Conservation (phyloP, 2,329 filamentous ascomycete genomes). For the Paraphaeosphaeria minitans region DNA sequence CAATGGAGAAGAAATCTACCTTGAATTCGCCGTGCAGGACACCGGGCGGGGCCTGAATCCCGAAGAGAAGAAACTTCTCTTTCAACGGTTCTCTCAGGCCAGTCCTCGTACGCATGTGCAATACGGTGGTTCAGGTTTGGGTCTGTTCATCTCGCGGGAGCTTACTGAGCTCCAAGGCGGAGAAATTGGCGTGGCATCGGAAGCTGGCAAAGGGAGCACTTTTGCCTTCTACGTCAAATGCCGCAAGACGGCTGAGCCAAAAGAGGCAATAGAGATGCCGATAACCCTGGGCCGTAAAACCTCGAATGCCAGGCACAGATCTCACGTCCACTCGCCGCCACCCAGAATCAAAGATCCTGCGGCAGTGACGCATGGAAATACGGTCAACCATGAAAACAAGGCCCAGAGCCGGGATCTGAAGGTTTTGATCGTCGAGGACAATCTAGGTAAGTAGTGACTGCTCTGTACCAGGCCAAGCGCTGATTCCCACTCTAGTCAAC, state of each 20-base stretch:
- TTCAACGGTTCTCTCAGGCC: slow-evolving; percentile 79
- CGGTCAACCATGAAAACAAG: slow-evolving; percentile 15
- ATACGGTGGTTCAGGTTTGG: slow-evolving; percentile 79
- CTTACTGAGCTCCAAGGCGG: slow-evolving; percentile 83
- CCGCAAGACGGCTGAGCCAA: slow-evolving; percentile 58
- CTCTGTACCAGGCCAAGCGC: slow-evolving; percentile 5
- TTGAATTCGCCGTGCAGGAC: slow-evolving; percentile 76
- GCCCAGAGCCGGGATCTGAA: slow-evolving; percentile 29
- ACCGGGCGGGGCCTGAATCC: slow-evolving; percentile 75
- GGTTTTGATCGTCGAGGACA: slow-evolving; percentile 52
- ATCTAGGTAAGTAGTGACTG: slow-evolving; percentile 33
- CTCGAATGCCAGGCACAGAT: slow-evolving; percentile 38
- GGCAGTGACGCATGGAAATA: slow-evolving; percentile 16
- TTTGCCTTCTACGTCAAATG: slow-evolving; percentile 79
- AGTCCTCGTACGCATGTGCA: slow-evolving; percentile 76
- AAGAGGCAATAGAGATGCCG: slow-evolving; percentile 36
- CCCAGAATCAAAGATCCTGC: slow-evolving; percentile 47
- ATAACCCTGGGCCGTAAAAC: slow-evolving; percentile 31
- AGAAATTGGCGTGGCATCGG: slow-evolving; percentile 74
- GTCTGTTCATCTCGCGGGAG: slow-evolving; percentile 77
- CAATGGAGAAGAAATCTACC: slow-evolving; percentile 65
- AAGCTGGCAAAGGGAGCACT: slow-evolving; percentile 70
- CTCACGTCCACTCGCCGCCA: slow-evolving; percentile 17
- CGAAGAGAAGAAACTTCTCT: slow-evolving; percentile 74
- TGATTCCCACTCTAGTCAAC: slow-evolving; percentile 48